phyloP scores from a whole-genome alignment of 352 stramenopile species.

The Pythium rhizo-oryzae region DNA sequence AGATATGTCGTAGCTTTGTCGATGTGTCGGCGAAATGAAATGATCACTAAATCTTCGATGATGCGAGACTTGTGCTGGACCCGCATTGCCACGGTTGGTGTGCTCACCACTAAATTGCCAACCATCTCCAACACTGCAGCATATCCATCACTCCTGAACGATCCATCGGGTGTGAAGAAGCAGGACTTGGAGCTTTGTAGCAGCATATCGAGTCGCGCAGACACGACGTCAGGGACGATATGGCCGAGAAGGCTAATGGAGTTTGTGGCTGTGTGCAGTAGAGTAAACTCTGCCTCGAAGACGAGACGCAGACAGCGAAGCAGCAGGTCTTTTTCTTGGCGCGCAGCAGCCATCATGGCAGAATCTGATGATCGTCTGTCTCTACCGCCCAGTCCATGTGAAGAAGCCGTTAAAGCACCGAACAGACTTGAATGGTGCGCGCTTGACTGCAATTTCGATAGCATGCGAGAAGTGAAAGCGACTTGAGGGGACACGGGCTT shows the following conservation, averaged over 20 bases:
- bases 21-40: conserved; percentile 60
- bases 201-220: conserved; percentile 40
- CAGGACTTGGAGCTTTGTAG: conserved; percentile 17
- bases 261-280: conserved; percentile 61
- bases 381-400: conserved; percentile 16
- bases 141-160: conserved; percentile 69
- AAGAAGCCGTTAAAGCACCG: conserved; percentile 42
- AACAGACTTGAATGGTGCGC: conserved; percentile 61
- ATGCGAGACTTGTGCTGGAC: conserved; percentile 31
- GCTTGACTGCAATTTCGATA: conserved; percentile 75
- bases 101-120: conserved; percentile 34
- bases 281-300: conserved; percentile 61
- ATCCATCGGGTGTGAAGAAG: conserved; percentile 62
- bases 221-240: conserved; percentile 49
- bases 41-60: conserved; percentile 47
- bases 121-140: conserved; percentile 67
- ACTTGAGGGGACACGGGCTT: conserved; percentile 36
- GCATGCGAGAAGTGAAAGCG: conserved; percentile 71
- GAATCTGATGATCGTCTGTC: conserved; percentile 14
- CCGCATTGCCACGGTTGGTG: conserved; percentile 17
- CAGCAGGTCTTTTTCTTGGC: conserved; percentile 38
- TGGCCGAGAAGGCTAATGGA: conserved; percentile 60
- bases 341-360: neutral
- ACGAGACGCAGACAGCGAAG: conserved; percentile 49
- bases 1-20: conserved; percentile 65